These are phyloP conservation scores for Candida pini DNA, from an alignment of 805 yeast genomes.

Conservation along the genomic window DNA sequence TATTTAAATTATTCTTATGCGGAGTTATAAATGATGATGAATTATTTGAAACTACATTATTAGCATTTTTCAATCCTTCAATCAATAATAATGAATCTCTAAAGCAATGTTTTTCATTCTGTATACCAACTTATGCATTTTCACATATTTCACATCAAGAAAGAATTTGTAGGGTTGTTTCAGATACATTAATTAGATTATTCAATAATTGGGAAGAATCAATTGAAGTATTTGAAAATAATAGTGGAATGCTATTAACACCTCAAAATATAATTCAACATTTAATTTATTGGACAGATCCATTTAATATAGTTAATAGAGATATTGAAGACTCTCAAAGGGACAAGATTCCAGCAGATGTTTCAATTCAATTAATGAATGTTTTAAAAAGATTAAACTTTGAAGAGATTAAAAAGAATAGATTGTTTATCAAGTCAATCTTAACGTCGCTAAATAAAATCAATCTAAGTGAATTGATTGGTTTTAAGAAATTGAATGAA, in stretches of 20 bases:
- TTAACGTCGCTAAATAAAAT: slow-evolving; percentile 47
- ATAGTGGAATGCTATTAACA: slow-evolving; percentile 24
- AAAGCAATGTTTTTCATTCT: slow-evolving; percentile 76
- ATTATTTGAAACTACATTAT: slow-evolving; percentile 61
- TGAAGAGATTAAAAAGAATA: slow-evolving; percentile 46
- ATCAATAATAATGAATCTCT: slow-evolving; percentile 59
- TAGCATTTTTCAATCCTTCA: slow-evolving; percentile 70
- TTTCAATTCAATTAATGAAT: slow-evolving; percentile 49
- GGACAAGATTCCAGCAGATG: slow-evolving; percentile 51
- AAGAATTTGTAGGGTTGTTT: slow-evolving; percentile 54
- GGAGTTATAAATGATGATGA: slow-evolving; percentile 69
- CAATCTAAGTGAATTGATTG: slow-evolving; percentile 30
- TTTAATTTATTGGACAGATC: slow-evolving; percentile 81
- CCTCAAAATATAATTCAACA: slow-evolving; percentile 62
- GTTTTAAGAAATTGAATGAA: slow-evolving; percentile 16
- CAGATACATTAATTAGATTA: slow-evolving; percentile 60
- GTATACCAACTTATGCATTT: slow-evolving; percentile 82
- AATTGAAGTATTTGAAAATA: slow-evolving; percentile 30
- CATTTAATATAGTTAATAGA: slow-evolving; percentile 52
- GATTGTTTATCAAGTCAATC: slow-evolving; percentile 43
- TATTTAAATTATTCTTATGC: slow-evolving; percentile 75
- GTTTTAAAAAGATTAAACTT: slow-evolving; percentile 44
- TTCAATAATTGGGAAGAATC: slow-evolving; percentile 36
- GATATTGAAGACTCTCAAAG: slow-evolving; percentile 33
- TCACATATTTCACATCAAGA: slow-evolving; percentile 70